phyloP scores from a whole-genome alignment of 208 protist genomes.

The Herpetomonas tarakana region DNA sequence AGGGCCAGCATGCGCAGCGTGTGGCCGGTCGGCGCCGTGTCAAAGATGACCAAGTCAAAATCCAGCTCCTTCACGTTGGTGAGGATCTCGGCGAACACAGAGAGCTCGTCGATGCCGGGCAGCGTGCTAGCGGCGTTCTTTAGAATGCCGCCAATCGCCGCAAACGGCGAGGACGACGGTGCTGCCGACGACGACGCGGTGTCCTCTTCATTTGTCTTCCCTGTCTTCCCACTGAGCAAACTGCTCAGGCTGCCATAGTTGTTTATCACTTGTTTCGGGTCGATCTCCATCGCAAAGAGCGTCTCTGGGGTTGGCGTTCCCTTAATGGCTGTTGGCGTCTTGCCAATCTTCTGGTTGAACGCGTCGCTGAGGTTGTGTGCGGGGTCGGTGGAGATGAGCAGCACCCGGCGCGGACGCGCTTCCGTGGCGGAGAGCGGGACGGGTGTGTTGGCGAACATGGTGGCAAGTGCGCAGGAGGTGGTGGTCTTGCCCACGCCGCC shows the following conservation, averaged over 20 bases:
- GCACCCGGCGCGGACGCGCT: conserved; percentile 64
- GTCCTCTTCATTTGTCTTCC: not conserved
- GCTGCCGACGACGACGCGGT: not conserved
- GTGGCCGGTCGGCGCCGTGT: conserved; percentile 99
- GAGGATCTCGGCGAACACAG: conserved; percentile 96
- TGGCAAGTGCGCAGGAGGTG: conserved; percentile 89
- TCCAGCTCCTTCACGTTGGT: conserved; percentile 85
- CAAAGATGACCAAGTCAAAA: conserved; percentile 97
- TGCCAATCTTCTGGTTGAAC: conserved; percentile 95
- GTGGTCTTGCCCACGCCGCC: conserved; percentile 99
- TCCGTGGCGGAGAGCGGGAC: conserved; percentile 15
- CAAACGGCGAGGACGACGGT: conserved; percentile 18
- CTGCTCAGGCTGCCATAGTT: conserved; percentile 9
- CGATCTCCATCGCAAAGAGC: conserved; percentile 96
- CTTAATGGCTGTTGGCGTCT: conserved; percentile 83
- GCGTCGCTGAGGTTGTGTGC: conserved; percentile 99
- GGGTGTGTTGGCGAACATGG: conserved; percentile 87
- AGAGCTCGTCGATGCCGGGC: conserved; percentile 98
- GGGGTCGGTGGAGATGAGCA: conserved; percentile 99
- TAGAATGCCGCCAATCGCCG: conserved; percentile 33
- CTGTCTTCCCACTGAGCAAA: not conserved
- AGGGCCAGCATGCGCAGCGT: conserved; percentile 95
- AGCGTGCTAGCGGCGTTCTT: conserved; percentile 66
- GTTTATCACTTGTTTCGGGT: conserved; percentile 50
- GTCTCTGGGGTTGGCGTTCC: conserved; percentile 53